These are phyloP conservation scores for Gossypium ekmanianum DNA, from an alignment of 345 rosid genomes.

Conservation along the genomic window DNA sequence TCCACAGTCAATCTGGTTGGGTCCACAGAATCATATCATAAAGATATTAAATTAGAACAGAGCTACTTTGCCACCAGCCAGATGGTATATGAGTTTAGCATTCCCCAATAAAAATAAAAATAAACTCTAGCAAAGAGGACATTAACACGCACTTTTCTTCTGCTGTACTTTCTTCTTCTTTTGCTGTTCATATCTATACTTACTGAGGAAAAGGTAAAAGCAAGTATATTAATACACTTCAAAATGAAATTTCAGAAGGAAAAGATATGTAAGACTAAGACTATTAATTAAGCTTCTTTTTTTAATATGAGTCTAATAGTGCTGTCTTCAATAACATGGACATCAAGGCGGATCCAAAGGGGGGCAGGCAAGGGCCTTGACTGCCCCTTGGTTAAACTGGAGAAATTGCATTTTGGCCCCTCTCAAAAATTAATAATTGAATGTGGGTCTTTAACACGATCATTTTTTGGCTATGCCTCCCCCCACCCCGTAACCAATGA, in stretches of 20 bases:
- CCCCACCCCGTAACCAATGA: too few species aligned
- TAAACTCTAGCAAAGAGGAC: constrained; percentile 25
- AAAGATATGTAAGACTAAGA: neutral
- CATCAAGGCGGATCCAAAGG: too few species aligned
- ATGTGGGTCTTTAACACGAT: too few species aligned
- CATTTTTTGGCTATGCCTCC: too few species aligned
- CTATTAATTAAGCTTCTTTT: neutral
- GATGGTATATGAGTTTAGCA: constrained; percentile 7
- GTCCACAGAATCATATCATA: neutral
- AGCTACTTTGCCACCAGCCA: constrained; percentile 11
- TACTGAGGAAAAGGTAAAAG: constrained; percentile 39
- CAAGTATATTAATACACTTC: constrained; percentile 17
- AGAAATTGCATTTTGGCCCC: too few species aligned
- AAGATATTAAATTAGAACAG: neutral
- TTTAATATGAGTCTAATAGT: neutral
- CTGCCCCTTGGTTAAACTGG: too few species aligned
- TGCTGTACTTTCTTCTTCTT: constrained; percentile 82
- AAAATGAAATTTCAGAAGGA: neutral
- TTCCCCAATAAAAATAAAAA: neutral
- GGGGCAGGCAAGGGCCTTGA: too few species aligned
- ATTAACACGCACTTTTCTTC: constrained; percentile 70
- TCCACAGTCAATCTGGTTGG: constrained; percentile 13
- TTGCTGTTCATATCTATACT: constrained; percentile 73
- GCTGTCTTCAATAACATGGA: neutral
- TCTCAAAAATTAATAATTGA: too few species aligned